Evolutionary conservation across 768 basidiomycete genomes (phyloP).

Genomic region (Phylloporus arenicola): DNA sequence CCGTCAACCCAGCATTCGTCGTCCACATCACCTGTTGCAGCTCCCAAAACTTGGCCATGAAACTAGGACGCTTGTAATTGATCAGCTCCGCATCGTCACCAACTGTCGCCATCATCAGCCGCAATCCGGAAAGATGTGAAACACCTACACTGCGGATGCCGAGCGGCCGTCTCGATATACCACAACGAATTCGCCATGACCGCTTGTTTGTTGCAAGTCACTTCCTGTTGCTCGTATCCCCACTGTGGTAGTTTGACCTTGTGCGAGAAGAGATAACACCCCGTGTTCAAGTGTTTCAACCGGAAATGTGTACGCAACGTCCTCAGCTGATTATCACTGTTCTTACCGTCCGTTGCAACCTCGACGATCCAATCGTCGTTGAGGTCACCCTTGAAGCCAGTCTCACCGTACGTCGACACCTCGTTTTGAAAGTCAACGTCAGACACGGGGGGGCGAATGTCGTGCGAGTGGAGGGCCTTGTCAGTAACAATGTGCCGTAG

Average conservation of each 20-base stretch:
- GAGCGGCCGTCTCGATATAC: conserved; percentile 80
- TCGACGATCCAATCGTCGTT: conserved; percentile 95
- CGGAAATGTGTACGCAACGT: conserved; percentile 81
- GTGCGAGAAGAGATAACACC: conserved; percentile 97
- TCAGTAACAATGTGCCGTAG: conserved; percentile 75
- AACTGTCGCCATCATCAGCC: conserved; percentile 41
- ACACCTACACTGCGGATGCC: conserved; percentile 63
- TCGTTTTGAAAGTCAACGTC: conserved; percentile 99
- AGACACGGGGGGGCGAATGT: conserved; percentile 87
- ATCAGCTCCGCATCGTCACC: conserved; percentile 67
- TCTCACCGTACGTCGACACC: conserved; percentile 89
- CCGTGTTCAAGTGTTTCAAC: conserved; percentile 77
- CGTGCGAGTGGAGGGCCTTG: conserved; percentile 92
- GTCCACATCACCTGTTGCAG: conserved; percentile 95
- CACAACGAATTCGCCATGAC: conserved; percentile 84
- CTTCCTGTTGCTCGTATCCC: conserved; percentile 98
- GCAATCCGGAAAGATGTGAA: not conserved
- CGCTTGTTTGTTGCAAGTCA: conserved; percentile 99
- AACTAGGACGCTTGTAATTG: conserved; percentile 88
- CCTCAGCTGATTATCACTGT: conserved; percentile 65
- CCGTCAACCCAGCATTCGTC: conserved; percentile 93
- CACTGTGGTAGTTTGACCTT: conserved; percentile 97
- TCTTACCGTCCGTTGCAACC: conserved; percentile 62
- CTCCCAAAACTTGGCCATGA: conserved; percentile 87
- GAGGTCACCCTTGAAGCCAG: conserved; percentile 78